Conservation (phyloP, 2,329 filamentous ascomycete genomes). For the Gremmenia infestans region DNA sequence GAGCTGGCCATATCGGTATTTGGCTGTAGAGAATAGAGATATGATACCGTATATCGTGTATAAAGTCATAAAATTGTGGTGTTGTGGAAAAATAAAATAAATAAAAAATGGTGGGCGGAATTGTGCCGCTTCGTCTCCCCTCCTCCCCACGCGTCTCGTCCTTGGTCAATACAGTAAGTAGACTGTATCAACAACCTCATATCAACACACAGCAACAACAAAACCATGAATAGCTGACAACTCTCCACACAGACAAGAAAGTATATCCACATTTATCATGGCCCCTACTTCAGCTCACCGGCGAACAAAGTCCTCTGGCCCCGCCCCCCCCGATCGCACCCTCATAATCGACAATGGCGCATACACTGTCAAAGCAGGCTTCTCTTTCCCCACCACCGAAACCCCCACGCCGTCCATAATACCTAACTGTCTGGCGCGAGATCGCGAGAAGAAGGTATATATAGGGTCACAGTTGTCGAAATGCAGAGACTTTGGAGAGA, state of each 20-base stretch:
- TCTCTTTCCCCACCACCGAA: constrained; percentile 39
- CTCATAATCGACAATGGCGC: constrained; percentile 93
- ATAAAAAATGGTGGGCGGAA: no score
- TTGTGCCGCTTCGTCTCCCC: no score
- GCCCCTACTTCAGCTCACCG: constrained; percentile 20
- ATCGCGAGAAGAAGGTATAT: constrained; percentile 73
- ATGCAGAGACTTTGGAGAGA: constrained; percentile 85
- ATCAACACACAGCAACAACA: no score
- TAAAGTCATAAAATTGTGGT: background rate
- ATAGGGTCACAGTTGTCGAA: constrained; percentile 72
- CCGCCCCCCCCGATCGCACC: constrained; percentile 57
- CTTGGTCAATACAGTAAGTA: no score
- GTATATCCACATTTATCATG: constrained; percentile 6
- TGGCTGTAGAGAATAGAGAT: background rate
- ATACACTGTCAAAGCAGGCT: constrained; percentile 85
- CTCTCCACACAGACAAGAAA: background rate
- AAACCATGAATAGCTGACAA: background rate
- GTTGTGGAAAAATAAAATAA: no score
- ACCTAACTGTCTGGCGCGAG: constrained; percentile 84
- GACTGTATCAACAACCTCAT: background rate
- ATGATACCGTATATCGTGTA: background rate
- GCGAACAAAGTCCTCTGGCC: constrained; percentile 48
- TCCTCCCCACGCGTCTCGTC: no score
- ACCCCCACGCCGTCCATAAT: constrained; percentile 60
- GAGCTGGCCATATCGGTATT: background rate